Evolutionary conservation across 352 stramenopile genomes (phyloP).

Genomic region (Globisporangium abappressorium): DNA sequence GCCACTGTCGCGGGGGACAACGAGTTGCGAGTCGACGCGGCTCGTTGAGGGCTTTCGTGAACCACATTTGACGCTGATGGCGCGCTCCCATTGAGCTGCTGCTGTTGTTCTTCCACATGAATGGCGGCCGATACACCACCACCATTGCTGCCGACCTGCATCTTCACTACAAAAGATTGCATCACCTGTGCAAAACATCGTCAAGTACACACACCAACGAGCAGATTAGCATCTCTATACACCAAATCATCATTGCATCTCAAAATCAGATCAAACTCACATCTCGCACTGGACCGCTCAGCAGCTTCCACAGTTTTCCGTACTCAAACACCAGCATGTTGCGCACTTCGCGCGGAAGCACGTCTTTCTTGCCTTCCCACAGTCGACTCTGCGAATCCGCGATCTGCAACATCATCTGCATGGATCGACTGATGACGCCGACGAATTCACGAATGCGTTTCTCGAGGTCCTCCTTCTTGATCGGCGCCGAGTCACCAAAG

Average conservation of each 20-base stretch:
- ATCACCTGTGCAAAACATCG: constrained; percentile 15
- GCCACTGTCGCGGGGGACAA: not conserved
- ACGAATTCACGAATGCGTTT: constrained; percentile 64
- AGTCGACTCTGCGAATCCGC: constrained; percentile 45
- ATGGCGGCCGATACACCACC: not conserved
- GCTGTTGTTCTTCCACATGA: not conserved
- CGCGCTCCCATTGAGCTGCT: not conserved
- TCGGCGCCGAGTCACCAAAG: constrained; percentile 63
- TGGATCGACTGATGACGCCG: constrained; percentile 45
- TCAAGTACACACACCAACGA: constrained; percentile 7
- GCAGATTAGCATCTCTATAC: constrained; percentile 14
- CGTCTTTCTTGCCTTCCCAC: constrained; percentile 40
- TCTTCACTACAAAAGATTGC: constrained; percentile 16
- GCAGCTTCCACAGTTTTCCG: constrained; percentile 35
- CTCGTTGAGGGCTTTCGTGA: not conserved
- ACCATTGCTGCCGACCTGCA: constrained; percentile 1
- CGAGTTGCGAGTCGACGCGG: not conserved
- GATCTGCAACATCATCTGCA: constrained; percentile 55
- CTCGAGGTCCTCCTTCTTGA: constrained; percentile 61
- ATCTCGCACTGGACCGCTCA: constrained; percentile 51
- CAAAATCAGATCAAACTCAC: constrained; percentile 25
- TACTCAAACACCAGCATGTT: constrained; percentile 40
- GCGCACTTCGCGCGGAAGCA: constrained; percentile 35
- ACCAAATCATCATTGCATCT: constrained; percentile 3
- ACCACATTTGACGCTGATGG: not conserved